Conservation (phyloP, 257 asterid species). For the Gardenia jasminoides region DNA sequence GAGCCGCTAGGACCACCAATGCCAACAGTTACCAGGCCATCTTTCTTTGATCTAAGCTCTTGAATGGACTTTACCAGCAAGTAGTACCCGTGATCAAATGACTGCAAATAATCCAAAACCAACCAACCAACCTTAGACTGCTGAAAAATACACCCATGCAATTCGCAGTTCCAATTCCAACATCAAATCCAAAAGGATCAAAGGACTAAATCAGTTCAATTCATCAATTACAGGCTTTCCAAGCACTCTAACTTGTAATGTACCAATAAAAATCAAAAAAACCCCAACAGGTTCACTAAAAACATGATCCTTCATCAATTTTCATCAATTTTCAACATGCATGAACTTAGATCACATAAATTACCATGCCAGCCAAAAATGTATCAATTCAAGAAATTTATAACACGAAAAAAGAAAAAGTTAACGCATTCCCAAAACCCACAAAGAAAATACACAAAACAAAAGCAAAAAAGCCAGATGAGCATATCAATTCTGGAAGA, state of each 20-base stretch:
- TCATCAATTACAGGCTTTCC: neutral
- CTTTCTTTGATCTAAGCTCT: constrained; percentile 94
- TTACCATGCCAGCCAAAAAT: constrained; percentile 3
- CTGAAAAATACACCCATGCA: neutral
- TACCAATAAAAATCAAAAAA: neutral
- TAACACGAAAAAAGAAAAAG: neutral
- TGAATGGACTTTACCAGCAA: constrained; percentile 92
- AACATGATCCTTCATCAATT: neutral
- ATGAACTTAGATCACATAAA: neutral
- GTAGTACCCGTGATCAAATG: constrained; percentile 98
- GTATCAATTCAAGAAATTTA: neutral
- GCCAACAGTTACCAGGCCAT: constrained; percentile 82
- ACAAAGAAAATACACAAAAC: neutral
- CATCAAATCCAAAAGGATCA: neutral
- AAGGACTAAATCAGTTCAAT: neutral
- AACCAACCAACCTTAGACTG: constrained; percentile 10
- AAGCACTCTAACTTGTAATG: neutral
- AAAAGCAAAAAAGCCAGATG: neutral
- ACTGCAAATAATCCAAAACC: constrained; percentile 47
- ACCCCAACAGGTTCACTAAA: neutral
- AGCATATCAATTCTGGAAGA: no score
- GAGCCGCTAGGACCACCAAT: constrained; percentile 99
- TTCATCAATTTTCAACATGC: neutral
- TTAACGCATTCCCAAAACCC: neutral
- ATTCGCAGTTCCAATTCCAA: neutral